A percentile compares a stretch with the other conserved stretches of the same genome.
Conservation (phyloP, 805 yeast species). For the Barnettozyma siamensis region DNA sequence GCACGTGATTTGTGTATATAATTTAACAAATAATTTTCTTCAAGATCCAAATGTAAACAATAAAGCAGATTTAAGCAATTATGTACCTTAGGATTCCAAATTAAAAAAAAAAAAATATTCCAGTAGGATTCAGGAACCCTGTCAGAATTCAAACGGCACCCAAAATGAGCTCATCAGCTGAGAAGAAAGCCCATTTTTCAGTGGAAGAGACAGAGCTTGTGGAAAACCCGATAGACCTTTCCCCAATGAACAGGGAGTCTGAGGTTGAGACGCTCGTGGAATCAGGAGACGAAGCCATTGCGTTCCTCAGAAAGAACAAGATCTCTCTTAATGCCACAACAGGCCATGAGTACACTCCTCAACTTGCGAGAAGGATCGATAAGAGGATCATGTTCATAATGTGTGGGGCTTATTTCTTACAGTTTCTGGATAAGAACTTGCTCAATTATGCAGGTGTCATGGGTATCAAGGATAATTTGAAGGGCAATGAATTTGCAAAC, state of each 20-base stretch:
- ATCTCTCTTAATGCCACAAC: conserved; percentile 1
- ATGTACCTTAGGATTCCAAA: no score
- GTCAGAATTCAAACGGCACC: no score
- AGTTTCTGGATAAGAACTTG: conserved; percentile 54
- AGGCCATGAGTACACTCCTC: conserved; percentile 13
- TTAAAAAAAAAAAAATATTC: no score
- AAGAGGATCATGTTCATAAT: conserved; percentile 40
- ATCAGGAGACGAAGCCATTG: conserved; percentile 21
- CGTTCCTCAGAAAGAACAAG: conserved; percentile 16
- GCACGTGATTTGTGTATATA: no score
- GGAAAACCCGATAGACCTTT: background rate
- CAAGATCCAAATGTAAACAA: no score
- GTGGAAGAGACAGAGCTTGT: background rate
- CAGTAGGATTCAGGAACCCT: no score
- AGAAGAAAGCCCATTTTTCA: background rate
- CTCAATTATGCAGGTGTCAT: conserved; percentile 58
- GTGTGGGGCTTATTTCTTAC: conserved; percentile 49
- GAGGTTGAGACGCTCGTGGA: conserved; percentile 3
- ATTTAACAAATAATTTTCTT: no score
- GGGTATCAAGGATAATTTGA: conserved; percentile 50
- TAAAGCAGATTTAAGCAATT: no score
- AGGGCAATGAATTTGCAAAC: conserved; percentile 44
- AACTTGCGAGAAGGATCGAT: conserved; percentile 38
- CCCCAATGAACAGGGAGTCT: background rate
- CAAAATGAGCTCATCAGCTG: no score